Conservation (phyloP, 768 basidiomycete genomes). For the Boletellus emodensis region DNA sequence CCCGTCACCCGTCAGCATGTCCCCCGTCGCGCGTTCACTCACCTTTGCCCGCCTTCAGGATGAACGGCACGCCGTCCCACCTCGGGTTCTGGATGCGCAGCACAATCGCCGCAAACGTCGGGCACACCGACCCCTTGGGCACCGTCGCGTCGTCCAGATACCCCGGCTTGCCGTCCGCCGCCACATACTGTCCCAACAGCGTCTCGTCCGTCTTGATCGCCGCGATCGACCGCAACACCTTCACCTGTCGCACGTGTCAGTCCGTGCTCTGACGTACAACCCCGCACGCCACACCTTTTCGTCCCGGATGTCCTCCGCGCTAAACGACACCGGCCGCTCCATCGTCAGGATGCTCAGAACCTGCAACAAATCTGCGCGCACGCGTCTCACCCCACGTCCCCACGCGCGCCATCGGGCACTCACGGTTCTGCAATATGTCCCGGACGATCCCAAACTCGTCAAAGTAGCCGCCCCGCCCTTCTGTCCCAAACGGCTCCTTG, state of each 20-base stretch:
- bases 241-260: conserved; percentile 57
- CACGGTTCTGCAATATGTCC: conserved; percentile 97
- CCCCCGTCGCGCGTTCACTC: conserved; percentile 21
- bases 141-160: conserved; percentile 97
- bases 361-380: conserved; percentile 77
- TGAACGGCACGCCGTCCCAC: conserved; percentile 99
- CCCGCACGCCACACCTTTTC: conserved; percentile 69
- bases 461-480: conserved; percentile 99
- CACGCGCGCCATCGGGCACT: conserved; percentile 35
- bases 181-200: conserved; percentile 92
- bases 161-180: conserved; percentile 91
- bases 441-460: conserved; percentile 99
- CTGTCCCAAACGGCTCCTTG: conserved; percentile 99
- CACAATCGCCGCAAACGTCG: conserved; percentile 89
- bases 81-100: conserved; percentile 92
- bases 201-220: conserved; percentile 74
- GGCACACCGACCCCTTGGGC: conserved; percentile 86
- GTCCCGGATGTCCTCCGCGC: conserved; percentile 95
- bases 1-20: conserved; percentile 10
- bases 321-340: conserved; percentile 97
- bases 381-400: conserved; percentile 16
- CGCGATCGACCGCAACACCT: conserved; percentile 89
- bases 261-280: too few relatives aligned
- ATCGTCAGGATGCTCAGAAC: conserved; percentile 93
- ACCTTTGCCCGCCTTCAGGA: conserved; percentile 98